phyloP scores from a whole-genome alignment of 352 stramenopile genomes.

The Phytopythium helicoides region DNA sequence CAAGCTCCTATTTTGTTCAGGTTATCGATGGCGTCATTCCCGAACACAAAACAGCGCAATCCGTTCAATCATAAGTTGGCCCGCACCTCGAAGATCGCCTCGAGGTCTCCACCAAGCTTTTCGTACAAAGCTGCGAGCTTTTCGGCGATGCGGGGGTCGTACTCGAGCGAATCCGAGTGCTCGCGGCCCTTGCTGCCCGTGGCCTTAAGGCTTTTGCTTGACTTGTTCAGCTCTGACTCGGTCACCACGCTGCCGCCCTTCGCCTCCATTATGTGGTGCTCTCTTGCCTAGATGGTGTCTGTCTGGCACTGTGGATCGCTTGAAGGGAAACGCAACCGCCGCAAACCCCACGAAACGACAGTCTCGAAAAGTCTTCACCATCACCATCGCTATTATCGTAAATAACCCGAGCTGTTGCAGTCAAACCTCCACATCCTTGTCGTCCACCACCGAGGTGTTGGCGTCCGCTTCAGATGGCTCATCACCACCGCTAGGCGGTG shows the following conservation, averaged over 20 bases:
- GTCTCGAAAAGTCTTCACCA: too few relatives aligned
- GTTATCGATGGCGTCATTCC: too few relatives aligned
- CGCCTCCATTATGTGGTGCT: constrained; percentile 44
- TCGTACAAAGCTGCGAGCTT: constrained; percentile 57
- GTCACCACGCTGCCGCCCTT: constrained; percentile 42
- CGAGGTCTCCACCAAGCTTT: constrained; percentile 60
- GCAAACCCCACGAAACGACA: too few relatives aligned
- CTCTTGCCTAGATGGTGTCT: background rate
- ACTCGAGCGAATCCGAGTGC: constrained; percentile 73
- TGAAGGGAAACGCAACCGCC: background rate
- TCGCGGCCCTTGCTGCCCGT: constrained; percentile 49
- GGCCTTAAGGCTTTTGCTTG: constrained; percentile 56
- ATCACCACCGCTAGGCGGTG: too few relatives aligned
- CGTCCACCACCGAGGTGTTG: constrained; percentile 5
- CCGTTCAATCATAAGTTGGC: too few relatives aligned
- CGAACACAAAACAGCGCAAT: too few relatives aligned
- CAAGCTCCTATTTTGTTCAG: too few relatives aligned
- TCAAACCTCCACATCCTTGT: constrained; percentile 31
- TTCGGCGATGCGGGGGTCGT: constrained; percentile 49
- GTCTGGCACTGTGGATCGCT: background rate
- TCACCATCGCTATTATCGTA: too few relatives aligned
- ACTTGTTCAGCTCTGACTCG: constrained; percentile 57
- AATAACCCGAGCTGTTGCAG: too few relatives aligned
- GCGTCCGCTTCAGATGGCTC: background rate
- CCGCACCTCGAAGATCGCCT: constrained; percentile 60